phyloP scores from a whole-genome alignment of 345 rosid species.

The Sonneratia caseolaris region DNA sequence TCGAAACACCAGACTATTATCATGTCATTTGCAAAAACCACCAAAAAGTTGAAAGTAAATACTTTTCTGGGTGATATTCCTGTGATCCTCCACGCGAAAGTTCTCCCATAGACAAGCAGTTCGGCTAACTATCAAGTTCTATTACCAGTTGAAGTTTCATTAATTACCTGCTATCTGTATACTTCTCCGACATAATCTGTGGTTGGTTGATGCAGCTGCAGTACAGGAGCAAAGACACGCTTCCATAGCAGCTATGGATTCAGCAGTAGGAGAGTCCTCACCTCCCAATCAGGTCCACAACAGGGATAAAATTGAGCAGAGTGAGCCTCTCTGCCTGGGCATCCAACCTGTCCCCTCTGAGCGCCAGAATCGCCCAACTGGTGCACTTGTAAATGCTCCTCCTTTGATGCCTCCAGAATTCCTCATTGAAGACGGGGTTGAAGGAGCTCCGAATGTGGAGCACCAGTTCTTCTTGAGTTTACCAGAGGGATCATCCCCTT shows the following conservation, averaged over 20 bases:
- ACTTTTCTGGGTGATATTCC: no score
- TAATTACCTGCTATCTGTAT: background rate
- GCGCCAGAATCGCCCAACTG: constrained; percentile 24
- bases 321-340: constrained; percentile 43
- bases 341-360: constrained; percentile 23
- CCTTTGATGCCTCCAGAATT: constrained; percentile 20
- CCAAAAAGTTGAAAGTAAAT: no score
- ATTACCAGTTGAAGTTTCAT: background rate
- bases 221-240: constrained; percentile 68
- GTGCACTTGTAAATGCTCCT: constrained; percentile 1
- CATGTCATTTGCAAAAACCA: no score
- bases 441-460: constrained; percentile 42
- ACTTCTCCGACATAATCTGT: background rate
- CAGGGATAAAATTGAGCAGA: constrained; percentile 44
- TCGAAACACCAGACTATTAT: no score
- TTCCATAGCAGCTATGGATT: constrained; percentile 54
- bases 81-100: background rate
- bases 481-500: constrained; percentile 17
- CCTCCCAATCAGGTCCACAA: constrained; percentile 38
- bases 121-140: background rate
- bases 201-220: constrained; percentile 35
- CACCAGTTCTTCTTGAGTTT: constrained; percentile 82
- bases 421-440: constrained; percentile 38
- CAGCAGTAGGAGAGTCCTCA: constrained; percentile 70
- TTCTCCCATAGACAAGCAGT: background rate